A percentile compares a stretch with the other conserved stretches of the same genome.
These are phyloP conservation scores for Sarcomyxa edulis DNA, from an alignment of 768 basidiomycete species.

Conservation along the genomic window DNA sequence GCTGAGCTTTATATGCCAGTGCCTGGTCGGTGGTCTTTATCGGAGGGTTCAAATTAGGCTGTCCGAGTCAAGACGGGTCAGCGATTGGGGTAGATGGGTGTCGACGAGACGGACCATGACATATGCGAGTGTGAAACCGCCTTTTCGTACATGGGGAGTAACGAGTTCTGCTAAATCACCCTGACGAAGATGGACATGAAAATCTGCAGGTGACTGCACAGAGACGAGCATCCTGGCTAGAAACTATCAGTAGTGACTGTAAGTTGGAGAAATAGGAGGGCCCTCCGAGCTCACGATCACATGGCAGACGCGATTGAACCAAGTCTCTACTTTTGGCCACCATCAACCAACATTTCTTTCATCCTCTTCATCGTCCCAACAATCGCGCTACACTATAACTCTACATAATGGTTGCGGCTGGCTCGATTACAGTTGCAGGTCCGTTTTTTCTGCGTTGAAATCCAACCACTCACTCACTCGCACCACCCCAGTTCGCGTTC, in stretches of 20 bases:
- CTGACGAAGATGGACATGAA: constrained; percentile 96
- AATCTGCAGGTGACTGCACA: constrained; percentile 73
- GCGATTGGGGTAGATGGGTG: neutral
- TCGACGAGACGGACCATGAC: constrained; percentile 81
- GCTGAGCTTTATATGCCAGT: constrained; percentile 68
- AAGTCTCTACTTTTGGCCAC: too few relatives aligned
- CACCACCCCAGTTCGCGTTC: constrained; percentile 68
- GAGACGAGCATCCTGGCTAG: constrained; percentile 30
- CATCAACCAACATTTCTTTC: too few relatives aligned
- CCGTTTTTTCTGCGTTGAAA: constrained; percentile 6
- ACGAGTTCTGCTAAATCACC: constrained; percentile 78
- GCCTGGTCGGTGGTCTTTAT: constrained; percentile 80
- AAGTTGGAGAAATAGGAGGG: constrained; percentile 24
- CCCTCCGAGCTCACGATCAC: constrained; percentile 23
- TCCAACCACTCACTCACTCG: neutral
- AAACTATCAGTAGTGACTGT: constrained; percentile 2
- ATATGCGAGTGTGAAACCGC: constrained; percentile 89
- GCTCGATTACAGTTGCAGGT: constrained; percentile 88
- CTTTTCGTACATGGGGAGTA: constrained; percentile 82
- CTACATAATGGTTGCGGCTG: constrained; percentile 68
- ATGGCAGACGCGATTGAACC: too few relatives aligned
- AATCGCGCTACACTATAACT: too few relatives aligned
- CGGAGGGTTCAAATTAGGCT: constrained; percentile 94
- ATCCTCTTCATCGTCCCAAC: too few relatives aligned
- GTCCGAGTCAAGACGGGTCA: constrained; percentile 7